Percentiles rank a stretch among this genome's conserved stretches.
Conservation (phyloP, 1,139 yeast genomes). For the Zygosaccharomyces pseudobailii region DNA sequence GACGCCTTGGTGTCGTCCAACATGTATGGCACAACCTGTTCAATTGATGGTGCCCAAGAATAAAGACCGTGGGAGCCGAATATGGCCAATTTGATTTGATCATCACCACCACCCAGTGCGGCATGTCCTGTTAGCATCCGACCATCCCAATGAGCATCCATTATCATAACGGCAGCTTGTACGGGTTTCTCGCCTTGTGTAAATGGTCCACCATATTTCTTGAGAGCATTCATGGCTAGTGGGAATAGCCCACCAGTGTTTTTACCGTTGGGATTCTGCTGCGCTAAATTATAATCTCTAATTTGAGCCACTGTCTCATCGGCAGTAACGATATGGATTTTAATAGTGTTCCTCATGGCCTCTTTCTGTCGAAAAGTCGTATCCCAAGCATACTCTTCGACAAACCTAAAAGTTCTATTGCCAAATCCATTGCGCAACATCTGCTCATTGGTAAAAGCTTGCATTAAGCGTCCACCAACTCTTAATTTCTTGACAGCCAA, state of each 20-base stretch:
- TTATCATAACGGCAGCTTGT: constrained; percentile 78
- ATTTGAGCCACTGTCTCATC: constrained; percentile 65
- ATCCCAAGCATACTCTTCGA: constrained; percentile 57
- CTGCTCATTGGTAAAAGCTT: constrained; percentile 89
- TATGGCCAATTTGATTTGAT: constrained; percentile 68
- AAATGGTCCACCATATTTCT: constrained; percentile 51
- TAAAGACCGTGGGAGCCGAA: constrained; percentile 92
- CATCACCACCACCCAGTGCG: constrained; percentile 87
- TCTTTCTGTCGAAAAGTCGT: constrained; percentile 42
- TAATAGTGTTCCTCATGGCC: constrained; percentile 56
- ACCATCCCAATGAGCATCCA: constrained; percentile 83
- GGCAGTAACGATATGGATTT: constrained; percentile 68
- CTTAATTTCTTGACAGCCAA: constrained; percentile 74
- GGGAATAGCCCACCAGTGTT: constrained; percentile 72
- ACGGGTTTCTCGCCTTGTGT: constrained; percentile 46
- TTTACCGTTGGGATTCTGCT: constrained; percentile 71
- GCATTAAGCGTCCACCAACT: constrained; percentile 85
- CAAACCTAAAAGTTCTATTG: constrained; percentile 71
- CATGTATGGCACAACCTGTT: constrained; percentile 62
- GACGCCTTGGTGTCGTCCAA: constrained; percentile 65
- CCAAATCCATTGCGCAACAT: constrained; percentile 80
- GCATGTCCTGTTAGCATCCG: constrained; percentile 77
- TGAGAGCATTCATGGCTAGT: constrained; percentile 72
- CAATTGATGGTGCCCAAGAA: constrained; percentile 80
- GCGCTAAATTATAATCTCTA: constrained; percentile 76